Base-by-base conservation (phyloP, 495 filamentous ascomycete genomes). In the Trichoderma erinaceum region DNA sequence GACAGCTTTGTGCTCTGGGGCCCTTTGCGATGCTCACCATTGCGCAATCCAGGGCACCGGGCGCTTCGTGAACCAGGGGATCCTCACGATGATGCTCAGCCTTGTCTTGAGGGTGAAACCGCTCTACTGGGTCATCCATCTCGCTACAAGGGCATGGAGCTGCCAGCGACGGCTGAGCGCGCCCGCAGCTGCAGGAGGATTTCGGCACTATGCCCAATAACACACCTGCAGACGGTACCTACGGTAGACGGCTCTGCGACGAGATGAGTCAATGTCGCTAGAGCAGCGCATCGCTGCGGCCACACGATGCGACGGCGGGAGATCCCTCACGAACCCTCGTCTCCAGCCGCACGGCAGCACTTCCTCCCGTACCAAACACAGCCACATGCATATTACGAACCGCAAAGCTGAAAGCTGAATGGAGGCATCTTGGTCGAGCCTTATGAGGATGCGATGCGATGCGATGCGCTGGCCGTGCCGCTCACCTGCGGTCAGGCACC, bases 271-370 rank as follows among this genome's bases (percentile, higher is more conserved):
- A n/a, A 18, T 52, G 16, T 52, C 48, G 18, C 7, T 52, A 10
- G n/a, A 4, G 48, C 8, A 21, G 48, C 35, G 35, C 35, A 52
- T n/a, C 18, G 48, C 48, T 52, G 16, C 48, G 56, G 23, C 23
- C 8, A 61, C 8, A 61, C 27, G 21, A 61, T 61, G 56, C 56
- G 56, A 61, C 56, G 56, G 56, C 56, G 56, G 56, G 15, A 15
- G 27, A 4, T 61, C 56, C 56, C 56, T 61, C n/a, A 1, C 25
- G 56, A 61, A 61, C 56, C 56, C 56, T 32, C 27, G 10, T 27
- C 27, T 61, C 25, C 56, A 61, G 56, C 56, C 56, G 56, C 56
- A 61, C 56, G 50, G 50, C n/a, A 11, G 8, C 56, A 2, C 11
- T 35, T 23, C 23, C 3, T 12, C 12, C 56, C 27, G 11, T 12